Percentiles rank a stretch among this genome's conserved stretches.
Conservation (phyloP, 1,284 basidiomycete species). For the Abortiporus biennis region DNA sequence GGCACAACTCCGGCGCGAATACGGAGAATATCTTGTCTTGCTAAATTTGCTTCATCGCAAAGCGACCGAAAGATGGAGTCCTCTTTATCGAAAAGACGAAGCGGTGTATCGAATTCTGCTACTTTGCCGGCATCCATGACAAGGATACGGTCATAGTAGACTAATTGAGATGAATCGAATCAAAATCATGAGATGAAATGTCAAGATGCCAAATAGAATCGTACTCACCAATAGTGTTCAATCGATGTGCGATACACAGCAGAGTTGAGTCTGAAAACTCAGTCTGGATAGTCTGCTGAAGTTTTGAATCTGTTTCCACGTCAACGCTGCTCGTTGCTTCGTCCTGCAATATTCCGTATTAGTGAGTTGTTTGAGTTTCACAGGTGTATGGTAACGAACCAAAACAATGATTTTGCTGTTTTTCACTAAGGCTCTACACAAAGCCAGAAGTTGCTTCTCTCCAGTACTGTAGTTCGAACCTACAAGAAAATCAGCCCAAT, state of each 20-base stretch:
- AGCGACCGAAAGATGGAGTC: conserved; percentile 73
- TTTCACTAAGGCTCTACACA: conserved; percentile 70
- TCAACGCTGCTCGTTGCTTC: conserved; percentile 85
- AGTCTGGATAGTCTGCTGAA: conserved; percentile 69
- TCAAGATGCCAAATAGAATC: too few relatives aligned
- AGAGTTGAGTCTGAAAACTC: conserved; percentile 62
- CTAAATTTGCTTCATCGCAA: conserved; percentile 68
- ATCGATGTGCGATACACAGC: conserved; percentile 71
- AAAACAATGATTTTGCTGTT: conserved; percentile 66
- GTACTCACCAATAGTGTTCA: conserved; percentile 68
- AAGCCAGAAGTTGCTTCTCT: conserved; percentile 72
- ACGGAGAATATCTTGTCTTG: conserved; percentile 44
- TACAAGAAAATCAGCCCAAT: conserved; percentile 15
- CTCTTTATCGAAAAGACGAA: conserved; percentile 63
- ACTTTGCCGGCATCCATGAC: conserved; percentile 69
- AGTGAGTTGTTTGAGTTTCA: conserved; percentile 9
- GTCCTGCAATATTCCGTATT: conserved; percentile 31
- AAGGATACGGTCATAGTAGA: conserved; percentile 70
- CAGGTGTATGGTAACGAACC: conserved; percentile 28
- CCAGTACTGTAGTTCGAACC: conserved; percentile 74
- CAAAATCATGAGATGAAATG: background rate
- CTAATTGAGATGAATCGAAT: too few relatives aligned
- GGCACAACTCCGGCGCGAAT: conserved; percentile 28
- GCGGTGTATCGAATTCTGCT: conserved; percentile 75
- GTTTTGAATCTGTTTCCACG: conserved; percentile 73